Conservation (phyloP, 306 rosid species). For the Heteromeles arbutifolia region DNA sequence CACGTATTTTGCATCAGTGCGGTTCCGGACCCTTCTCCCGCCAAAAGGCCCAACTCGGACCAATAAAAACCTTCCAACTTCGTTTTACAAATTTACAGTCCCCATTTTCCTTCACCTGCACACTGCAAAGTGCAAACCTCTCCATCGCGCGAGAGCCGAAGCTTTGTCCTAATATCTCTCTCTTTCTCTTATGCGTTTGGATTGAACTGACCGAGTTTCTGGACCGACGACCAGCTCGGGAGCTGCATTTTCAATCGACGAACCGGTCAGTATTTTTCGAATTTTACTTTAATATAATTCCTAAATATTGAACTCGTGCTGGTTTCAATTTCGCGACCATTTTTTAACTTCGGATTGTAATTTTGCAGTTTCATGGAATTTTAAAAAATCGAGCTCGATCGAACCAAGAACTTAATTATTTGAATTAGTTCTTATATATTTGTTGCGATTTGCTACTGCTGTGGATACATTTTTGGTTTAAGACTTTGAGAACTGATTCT, state of each 20-base stretch:
- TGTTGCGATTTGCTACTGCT: not conserved
- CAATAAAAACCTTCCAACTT: constrained; percentile 11
- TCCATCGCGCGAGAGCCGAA: not conserved
- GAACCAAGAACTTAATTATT: not conserved
- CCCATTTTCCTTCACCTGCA: not conserved
- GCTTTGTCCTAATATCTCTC: not conserved
- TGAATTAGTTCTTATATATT: not conserved
- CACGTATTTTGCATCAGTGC: not conserved
- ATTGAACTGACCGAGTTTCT: not conserved
- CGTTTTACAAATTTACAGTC: not conserved
- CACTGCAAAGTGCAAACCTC: not conserved
- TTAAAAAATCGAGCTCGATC: not conserved
- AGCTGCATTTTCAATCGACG: not conserved
- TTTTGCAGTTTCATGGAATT: not conserved
- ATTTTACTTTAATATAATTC: not conserved
- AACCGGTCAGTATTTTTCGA: not conserved
- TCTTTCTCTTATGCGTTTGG: not conserved
- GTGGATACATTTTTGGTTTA: not conserved
- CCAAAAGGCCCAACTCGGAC: constrained; percentile 7
- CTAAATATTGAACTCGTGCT: not conserved
- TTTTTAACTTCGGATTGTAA: constrained; percentile 1
- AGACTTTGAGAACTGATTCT: not conserved
- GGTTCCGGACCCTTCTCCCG: constrained; percentile 7
- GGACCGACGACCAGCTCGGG: not conserved
- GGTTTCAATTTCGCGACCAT: not conserved